These are phyloP conservation scores for Rheum nobile DNA, from an alignment of 148 eudicot species.

Conservation along the genomic window DNA sequence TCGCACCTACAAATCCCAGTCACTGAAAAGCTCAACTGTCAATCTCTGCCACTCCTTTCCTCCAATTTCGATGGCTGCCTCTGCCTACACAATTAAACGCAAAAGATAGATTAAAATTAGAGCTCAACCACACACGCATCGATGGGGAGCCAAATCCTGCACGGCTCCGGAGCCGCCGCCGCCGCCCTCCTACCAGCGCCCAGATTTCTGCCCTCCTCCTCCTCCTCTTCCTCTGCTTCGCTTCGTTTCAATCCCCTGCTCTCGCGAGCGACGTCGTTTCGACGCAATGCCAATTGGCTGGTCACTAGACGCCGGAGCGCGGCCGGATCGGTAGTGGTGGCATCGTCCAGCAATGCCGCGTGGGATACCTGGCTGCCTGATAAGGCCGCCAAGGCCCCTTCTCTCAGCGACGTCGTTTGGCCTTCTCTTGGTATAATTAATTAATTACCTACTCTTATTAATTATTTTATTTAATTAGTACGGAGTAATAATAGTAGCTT, in stretches of 20 bases:
- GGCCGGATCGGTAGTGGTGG: neutral
- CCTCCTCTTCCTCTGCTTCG: neutral
- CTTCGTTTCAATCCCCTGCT: neutral
- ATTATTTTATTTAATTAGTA: too few relatives aligned
- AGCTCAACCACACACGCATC: too few relatives aligned
- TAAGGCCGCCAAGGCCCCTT: constrained; percentile 36
- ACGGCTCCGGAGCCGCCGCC: neutral
- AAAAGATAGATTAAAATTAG: neutral
- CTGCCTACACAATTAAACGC: neutral
- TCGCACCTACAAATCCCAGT: neutral
- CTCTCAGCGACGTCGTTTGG: constrained; percentile 69
- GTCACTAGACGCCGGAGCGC: neutral
- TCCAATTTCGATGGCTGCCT: neutral
- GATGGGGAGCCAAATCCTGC: constrained; percentile 4
- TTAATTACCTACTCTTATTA: too few relatives aligned
- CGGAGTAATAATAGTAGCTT: too few relatives aligned
- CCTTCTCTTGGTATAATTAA: constrained; percentile 59
- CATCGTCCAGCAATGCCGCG: neutral
- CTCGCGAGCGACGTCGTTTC: neutral
- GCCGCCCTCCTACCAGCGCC: neutral
- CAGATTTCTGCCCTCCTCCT: neutral
- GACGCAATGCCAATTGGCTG: neutral
- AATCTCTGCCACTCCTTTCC: constrained; percentile 6
- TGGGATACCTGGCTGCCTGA: constrained; percentile 76
- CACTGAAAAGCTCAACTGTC: neutral